These are phyloP conservation scores for Apiotrichum gracile DNA, from an alignment of 1,284 basidiomycete species.

Conservation along the genomic window DNA sequence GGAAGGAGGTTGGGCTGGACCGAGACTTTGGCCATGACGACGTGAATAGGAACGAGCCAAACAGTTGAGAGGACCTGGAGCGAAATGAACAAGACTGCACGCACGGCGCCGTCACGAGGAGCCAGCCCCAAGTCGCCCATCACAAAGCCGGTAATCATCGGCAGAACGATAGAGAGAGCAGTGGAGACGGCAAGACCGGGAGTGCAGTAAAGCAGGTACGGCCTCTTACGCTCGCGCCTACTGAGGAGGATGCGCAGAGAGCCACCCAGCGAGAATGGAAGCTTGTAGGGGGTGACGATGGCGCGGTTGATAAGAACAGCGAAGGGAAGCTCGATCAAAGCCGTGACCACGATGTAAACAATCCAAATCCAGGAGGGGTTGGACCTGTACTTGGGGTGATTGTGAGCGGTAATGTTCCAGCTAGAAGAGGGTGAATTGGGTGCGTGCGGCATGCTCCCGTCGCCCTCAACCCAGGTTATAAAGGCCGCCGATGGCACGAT, in stretches of 20 bases:
- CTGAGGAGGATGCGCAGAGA: conserved; percentile 72
- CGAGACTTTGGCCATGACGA: conserved; percentile 68
- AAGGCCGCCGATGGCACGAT: too few species aligned
- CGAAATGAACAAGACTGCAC: conserved; percentile 47
- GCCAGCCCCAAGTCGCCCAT: neutral
- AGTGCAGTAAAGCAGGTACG: conserved; percentile 74
- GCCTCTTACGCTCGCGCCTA: conserved; percentile 68
- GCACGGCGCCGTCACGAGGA: neutral
- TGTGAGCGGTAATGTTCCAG: too few species aligned
- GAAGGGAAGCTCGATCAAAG: conserved; percentile 61
- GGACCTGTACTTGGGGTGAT: too few species aligned
- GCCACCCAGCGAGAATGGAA: conserved; percentile 58
- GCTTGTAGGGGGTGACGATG: conserved; percentile 75
- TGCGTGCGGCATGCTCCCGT: too few species aligned
- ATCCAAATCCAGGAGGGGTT: too few species aligned
- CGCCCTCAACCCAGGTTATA: too few species aligned
- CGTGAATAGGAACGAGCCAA: conserved; percentile 71
- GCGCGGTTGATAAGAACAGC: conserved; percentile 71
- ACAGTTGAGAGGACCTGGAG: conserved; percentile 55
- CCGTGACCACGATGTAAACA: conserved; percentile 58
- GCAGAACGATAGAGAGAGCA: conserved; percentile 51
- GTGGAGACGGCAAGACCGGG: conserved; percentile 74
- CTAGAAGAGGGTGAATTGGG: too few species aligned
- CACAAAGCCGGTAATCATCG: neutral
- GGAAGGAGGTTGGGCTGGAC: conserved; percentile 75